Conservation (phyloP, 2,329 filamentous ascomycete genomes). For the Claviceps sp. region DNA sequence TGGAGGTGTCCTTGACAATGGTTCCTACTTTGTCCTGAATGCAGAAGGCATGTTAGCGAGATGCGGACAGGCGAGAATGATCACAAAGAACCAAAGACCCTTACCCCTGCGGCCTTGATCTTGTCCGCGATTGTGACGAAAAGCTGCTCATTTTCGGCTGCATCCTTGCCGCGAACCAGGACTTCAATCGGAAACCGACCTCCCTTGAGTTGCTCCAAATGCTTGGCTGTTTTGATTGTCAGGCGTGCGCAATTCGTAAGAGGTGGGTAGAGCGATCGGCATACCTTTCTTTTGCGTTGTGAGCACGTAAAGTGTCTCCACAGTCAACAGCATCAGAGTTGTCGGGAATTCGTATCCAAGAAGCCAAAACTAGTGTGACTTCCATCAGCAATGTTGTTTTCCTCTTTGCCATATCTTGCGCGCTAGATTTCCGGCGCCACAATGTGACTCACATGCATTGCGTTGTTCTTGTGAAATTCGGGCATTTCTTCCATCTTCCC, state of each 20-base stretch:
- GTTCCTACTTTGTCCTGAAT: constrained; percentile 76
- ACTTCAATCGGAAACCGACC: constrained; percentile 90
- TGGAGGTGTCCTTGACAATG: constrained; percentile 69
- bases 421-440: background rate
- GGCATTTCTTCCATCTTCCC: constrained; percentile 86
- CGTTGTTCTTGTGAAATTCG: constrained; percentile 89
- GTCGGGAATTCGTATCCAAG: constrained; percentile 97
- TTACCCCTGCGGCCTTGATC: constrained; percentile 76
- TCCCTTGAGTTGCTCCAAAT: constrained; percentile 81
- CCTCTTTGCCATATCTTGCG: background rate
- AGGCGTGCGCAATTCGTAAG: constrained; percentile 11
- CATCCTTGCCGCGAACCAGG: constrained; percentile 80
- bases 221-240: constrained; percentile 52
- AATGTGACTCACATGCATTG: constrained; percentile 62
- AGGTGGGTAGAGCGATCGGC: background rate
- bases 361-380: constrained; percentile 68
- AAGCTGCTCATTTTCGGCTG: constrained; percentile 79
- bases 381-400: background rate
- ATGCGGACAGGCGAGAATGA: background rate
- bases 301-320: constrained; percentile 78
- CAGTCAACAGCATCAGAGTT: constrained; percentile 83
- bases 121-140: constrained; percentile 72
- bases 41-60: background rate
- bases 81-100: constrained; percentile 18
- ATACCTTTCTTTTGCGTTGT: constrained; percentile 95